Conservation (phyloP, 2,329 filamentous ascomycete species). For the Curvularia eragrostidis region DNA sequence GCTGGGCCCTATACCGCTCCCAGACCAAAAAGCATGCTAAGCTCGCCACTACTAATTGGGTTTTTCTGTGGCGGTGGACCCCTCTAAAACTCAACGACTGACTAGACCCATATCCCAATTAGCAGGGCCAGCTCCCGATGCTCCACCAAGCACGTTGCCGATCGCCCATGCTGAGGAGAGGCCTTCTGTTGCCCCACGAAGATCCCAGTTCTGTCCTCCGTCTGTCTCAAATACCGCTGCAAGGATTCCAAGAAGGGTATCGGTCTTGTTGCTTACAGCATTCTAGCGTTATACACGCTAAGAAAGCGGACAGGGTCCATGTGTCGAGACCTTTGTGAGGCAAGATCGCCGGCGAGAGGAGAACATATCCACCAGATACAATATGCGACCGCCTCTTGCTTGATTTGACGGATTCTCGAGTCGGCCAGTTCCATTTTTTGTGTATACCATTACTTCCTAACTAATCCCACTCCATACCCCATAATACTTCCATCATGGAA, state of each 20-base stretch:
- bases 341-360: constrained; percentile 16
- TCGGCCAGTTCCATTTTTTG: constrained; percentile 5
- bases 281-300: constrained; percentile 17
- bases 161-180: constrained; percentile 10
- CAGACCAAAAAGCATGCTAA: background rate
- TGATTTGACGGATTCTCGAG: background rate
- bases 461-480: constrained; percentile 3
- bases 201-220: constrained; percentile 13
- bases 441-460: constrained; percentile 3
- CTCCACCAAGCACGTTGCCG: constrained; percentile 19
- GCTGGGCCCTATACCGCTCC: background rate
- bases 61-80: background rate
- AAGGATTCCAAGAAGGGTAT: constrained; percentile 13
- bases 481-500: constrained; percentile 23
- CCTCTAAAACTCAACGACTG: background rate
- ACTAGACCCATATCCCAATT: background rate
- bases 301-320: constrained; percentile 9
- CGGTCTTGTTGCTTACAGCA: constrained; percentile 19
- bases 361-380: constrained; percentile 11
- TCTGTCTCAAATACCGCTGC: constrained; percentile 16
- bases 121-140: constrained; percentile 1
- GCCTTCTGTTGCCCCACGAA: constrained; percentile 14
- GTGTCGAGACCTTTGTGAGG: constrained; percentile 20
- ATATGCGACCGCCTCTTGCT: constrained; percentile 14
- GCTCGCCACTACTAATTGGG: background rate